Conservation (phyloP, 148 eudicot genomes). For the Drosera capensis region DNA sequence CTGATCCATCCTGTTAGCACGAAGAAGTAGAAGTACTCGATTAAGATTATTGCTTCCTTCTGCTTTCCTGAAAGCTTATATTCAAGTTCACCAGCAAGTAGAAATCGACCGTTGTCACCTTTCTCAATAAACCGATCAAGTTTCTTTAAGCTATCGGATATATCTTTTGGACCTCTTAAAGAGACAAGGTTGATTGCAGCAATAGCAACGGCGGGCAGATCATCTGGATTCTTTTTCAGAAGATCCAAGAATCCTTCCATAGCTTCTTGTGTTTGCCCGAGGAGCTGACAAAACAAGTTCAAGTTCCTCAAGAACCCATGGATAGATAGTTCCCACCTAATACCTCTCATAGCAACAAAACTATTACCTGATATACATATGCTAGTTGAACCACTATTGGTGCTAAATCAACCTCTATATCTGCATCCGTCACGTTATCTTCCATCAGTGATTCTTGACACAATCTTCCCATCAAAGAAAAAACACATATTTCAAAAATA, state of each 20-base stretch:
- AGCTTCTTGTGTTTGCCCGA: conserved; percentile 68
- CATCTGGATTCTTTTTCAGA: conserved; percentile 59
- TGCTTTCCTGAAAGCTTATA: conserved; percentile 53
- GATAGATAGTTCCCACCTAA: background rate
- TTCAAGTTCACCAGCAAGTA: conserved; percentile 45
- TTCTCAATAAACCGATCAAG: conserved; percentile 48
- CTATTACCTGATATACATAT: conserved; percentile 66
- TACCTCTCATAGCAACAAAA: background rate
- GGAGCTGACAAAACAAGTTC: conserved; percentile 30
- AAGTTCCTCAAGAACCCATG: background rate
- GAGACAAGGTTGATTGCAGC: conserved; percentile 61
- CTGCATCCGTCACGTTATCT: conserved; percentile 71
- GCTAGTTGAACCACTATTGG: conserved; percentile 78
- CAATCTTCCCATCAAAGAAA: conserved; percentile 25
- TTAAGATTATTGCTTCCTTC: conserved; percentile 54
- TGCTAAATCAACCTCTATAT: conserved; percentile 69
- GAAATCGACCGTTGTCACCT: conserved; percentile 33
- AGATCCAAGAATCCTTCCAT: conserved; percentile 32
- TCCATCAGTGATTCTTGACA: conserved; percentile 84
- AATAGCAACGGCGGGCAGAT: conserved; percentile 54
- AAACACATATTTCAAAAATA: too few relatives aligned
- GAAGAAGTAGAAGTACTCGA: conserved; percentile 56
- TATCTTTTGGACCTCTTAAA: conserved; percentile 67
- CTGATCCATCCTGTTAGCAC: conserved; percentile 73
- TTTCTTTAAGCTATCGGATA: conserved; percentile 41